A percentile compares a stretch with the other conserved stretches of the same genome.
Evolutionary conservation across 140 eudicot species (phyloP).

Genomic region (Oenanthe javanica): DNA sequence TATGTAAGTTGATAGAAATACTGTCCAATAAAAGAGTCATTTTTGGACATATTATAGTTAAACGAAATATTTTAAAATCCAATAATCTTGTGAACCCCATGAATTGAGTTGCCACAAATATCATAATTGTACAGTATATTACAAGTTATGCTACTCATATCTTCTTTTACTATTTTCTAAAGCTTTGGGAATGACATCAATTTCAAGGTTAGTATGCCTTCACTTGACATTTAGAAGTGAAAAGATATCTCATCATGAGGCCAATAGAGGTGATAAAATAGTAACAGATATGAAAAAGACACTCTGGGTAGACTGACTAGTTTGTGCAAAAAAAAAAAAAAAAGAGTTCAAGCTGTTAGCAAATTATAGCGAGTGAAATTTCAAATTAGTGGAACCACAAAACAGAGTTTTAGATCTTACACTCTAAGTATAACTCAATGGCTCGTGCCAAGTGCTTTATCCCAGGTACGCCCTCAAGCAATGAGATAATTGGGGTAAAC

Average conservation of each 20-base stretch:
- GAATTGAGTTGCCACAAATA: neutral
- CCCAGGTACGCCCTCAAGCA: constrained; percentile 76
- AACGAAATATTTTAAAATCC: neutral
- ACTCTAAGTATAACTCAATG: constrained; percentile 78
- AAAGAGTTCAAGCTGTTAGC: neutral
- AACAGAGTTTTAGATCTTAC: constrained; percentile 39
- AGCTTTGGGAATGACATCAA: neutral
- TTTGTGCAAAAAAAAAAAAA: neutral
- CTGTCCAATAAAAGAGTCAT: neutral
- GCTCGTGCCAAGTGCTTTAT: constrained; percentile 70
- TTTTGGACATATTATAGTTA: neutral
- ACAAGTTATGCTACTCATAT: neutral
- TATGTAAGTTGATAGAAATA: neutral
- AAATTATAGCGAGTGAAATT: neutral
- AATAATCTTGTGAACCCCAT: neutral
- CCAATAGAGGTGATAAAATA: neutral
- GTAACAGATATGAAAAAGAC: neutral
- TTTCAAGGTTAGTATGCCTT: neutral
- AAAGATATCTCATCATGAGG: neutral
- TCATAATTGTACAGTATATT: neutral
- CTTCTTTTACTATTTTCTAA: neutral
- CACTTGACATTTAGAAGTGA: neutral
- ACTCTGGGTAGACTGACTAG: neutral
- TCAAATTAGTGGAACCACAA: constrained; percentile 1
- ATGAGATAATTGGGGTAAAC: constrained; percentile 68